Base-by-base conservation (phyloP, 1,284 basidiomycete species). In the Athelia psychrophila region DNA sequence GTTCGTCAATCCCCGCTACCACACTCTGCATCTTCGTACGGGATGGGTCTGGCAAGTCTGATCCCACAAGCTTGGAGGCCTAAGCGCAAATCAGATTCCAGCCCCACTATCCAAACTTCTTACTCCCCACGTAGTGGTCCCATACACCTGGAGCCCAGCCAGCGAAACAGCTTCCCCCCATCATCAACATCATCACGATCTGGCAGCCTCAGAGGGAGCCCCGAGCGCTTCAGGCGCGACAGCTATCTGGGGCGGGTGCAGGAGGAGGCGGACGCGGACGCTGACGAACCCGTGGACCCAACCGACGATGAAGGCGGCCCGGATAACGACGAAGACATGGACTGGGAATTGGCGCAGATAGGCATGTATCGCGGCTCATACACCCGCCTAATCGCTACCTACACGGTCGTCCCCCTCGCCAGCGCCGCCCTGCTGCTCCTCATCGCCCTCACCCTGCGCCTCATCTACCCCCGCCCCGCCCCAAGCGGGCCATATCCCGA, bases 351-450 rank as follows among this genome's bases (percentile, higher is more conserved):
- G 47, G 81, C 78, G 51, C 74, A 75, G 54, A 74, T 78, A 48
- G 86, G 86, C 1, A 62, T 86, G 30, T 87, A 84, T 58, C 61
- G 71, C 56, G 86, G 85, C n/a, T 86, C 83, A 2, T 88, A 86
- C 68, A 67, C 61, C 44, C 71, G 70, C 36, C 64, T 83, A 6
- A 50, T 86, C 18, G 63, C 70, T 10, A 55, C 81, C 32, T 86
- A 88, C 60, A 72, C 76, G 2, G 64, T 86, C 32, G 80, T 81
- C 8, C 85, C 86, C 1, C 48, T 82, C 22, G 75, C 76, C 0
- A 77, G 78, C 3, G 32, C 79, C 30, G 46, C 80, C 25, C 63
- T 75, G 6, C 80, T 84, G 58, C 56, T 72, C 8, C 52, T 79
- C 23, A 70, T 87, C 24, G 79, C 78, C 0, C 42, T 72, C 6